phyloP scores from a whole-genome alignment of 1,284 basidiomycete genomes.

The Papiliotrema flavescens region DNA sequence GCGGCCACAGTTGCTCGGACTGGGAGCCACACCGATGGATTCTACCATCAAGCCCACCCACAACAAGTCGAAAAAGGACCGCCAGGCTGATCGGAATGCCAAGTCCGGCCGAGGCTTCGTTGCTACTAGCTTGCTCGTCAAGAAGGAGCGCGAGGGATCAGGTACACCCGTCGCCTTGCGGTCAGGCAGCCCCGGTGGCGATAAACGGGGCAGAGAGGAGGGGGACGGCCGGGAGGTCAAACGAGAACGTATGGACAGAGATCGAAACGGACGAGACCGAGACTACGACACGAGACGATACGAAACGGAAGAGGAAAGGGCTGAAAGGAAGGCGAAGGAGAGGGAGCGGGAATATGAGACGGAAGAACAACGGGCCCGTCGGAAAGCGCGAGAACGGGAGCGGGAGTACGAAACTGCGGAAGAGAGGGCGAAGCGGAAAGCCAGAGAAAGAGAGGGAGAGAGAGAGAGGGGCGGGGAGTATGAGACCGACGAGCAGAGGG shows the following conservation, averaged over 20 bases:
- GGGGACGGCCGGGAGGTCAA: slow-evolving; percentile 15
- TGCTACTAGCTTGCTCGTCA: slow-evolving; percentile 33
- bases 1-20: slow-evolving; percentile 77
- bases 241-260: slow-evolving; percentile 8
- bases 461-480: slow-evolving; percentile 6
- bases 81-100: slow-evolving; percentile 14
- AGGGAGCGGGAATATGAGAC: slow-evolving; percentile 5
- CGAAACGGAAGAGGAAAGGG: slow-evolving; percentile 14
- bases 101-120: slow-evolving; percentile 40
- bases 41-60: slow-evolving; percentile 28
- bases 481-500: slow-evolving; percentile 2
- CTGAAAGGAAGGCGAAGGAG: slow-evolving; percentile 11
- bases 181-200: slow-evolving; percentile 11
- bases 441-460: slow-evolving; percentile 11
- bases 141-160: slow-evolving; percentile 15
- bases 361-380: slow-evolving; percentile 2
- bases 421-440: slow-evolving; percentile 11
- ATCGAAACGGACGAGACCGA: slow-evolving; percentile 8
- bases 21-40: slow-evolving; percentile 71
- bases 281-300: slow-evolving; percentile 14
- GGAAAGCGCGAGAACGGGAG: slow-evolving; percentile 13
- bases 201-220: slow-evolving; percentile 16
- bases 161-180: slow-evolving; percentile 1
- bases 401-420: slow-evolving; percentile 20
- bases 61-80: slow-evolving; percentile 25